Percentiles rank a stretch among this genome's conserved stretches.
phyloP scores from a whole-genome alignment of 371 early-diverging fungal genomes.

The Mucor plumbeus region DNA sequence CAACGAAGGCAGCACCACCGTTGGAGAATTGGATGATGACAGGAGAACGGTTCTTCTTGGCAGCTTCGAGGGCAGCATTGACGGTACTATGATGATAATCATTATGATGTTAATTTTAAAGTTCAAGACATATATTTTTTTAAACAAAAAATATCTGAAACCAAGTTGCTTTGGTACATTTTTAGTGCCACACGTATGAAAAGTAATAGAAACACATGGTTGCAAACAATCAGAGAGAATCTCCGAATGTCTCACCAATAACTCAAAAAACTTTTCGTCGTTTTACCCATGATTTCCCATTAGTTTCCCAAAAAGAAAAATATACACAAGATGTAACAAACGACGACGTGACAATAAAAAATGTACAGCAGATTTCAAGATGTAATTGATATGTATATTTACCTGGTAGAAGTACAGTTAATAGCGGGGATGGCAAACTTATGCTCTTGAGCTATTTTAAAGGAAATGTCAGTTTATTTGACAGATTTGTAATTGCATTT shows the following conservation, averaged over 20 bases:
- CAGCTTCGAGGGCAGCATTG: constrained; percentile 92
- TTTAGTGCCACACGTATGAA: not conserved
- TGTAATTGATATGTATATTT: constrained; percentile 5
- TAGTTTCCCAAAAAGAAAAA: not conserved
- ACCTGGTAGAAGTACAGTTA: constrained; percentile 90
- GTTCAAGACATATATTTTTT: not conserved
- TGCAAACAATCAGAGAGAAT: not conserved
- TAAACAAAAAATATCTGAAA: constrained; percentile 12
- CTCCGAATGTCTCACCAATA: constrained; percentile 15
- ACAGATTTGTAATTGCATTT: not conserved
- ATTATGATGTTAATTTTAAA: not conserved
- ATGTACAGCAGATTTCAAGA: not conserved
- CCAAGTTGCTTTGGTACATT: not conserved
- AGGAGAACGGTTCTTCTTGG: constrained; percentile 86
- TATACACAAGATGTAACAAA: not conserved
- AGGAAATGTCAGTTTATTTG: not conserved
- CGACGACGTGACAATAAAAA: constrained; percentile 1
- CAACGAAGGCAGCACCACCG: constrained; percentile 88
- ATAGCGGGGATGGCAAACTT: constrained; percentile 92
- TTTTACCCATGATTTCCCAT: not conserved
- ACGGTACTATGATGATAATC: constrained; percentile 59
- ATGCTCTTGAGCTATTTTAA: constrained; percentile 68
- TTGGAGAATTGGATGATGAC: constrained; percentile 93
- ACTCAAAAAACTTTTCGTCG: not conserved
- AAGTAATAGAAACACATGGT: constrained; percentile 1